These are phyloP conservation scores for Mallotus japonicus DNA, from an alignment of 441 rosid genomes.

Conservation along the genomic window DNA sequence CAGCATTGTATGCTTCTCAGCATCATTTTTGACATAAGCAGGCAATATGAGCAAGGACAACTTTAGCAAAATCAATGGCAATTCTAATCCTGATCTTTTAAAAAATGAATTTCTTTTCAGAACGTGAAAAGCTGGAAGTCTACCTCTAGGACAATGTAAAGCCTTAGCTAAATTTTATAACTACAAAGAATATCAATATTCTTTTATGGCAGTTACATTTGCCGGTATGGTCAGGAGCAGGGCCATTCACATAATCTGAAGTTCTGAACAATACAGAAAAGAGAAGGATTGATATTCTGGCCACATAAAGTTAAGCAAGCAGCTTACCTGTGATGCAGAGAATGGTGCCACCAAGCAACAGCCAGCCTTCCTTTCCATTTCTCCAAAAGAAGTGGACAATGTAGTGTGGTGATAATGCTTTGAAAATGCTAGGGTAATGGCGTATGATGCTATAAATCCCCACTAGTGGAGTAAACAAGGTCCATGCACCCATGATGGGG, in stretches of 20 bases:
- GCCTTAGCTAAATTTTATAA: neutral
- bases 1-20: neutral
- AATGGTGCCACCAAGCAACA: constrained; percentile 60
- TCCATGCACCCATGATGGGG: constrained; percentile 72
- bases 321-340: constrained; percentile 62
- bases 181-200: neutral
- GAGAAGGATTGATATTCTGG: too few species aligned
- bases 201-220: neutral
- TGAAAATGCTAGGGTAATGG: constrained; percentile 51
- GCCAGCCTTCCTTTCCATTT: constrained; percentile 62
- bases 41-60: neutral
- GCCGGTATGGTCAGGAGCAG: neutral
- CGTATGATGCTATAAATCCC: constrained; percentile 58
- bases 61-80: neutral
- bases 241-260: neutral
- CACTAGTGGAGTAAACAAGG: constrained; percentile 55
- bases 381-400: constrained; percentile 46
- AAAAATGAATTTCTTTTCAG: neutral
- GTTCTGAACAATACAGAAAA: neutral
- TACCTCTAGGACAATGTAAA: neutral
- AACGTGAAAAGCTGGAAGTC: neutral
- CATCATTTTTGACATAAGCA: neutral
- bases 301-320: constrained; percentile 4
- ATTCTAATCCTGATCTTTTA: neutral
- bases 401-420: constrained; percentile 54